Evolutionary conservation across 106 monocot species (phyloP), one percentile per base, ranked within the genome.

Genomic region (Platanthera guangdongensis): DNA sequence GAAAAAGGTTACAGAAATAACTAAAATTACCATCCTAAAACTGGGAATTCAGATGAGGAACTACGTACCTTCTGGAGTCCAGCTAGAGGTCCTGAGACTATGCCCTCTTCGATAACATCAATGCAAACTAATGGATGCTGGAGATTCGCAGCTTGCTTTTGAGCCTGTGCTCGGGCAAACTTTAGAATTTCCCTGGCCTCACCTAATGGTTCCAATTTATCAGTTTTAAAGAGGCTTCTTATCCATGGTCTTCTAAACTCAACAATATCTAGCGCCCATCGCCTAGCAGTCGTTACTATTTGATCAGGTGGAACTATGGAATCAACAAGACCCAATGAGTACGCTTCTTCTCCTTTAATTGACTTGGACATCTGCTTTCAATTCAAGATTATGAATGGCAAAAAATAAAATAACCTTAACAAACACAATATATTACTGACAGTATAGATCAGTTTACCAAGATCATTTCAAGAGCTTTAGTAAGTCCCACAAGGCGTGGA

Each of bases 391-490:
- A 19, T 22, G 52, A 6, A 68, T 68, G 48, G 32, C 65, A 7
- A 52, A 46, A 62, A 65, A 14, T 18, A 22, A 18, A 15, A 25
- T 13, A 78, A 30, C 18, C 32, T 63, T 4, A 48, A 62, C 50
- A 79, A 60, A 73, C 12, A 47, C 10, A 13, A 16, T 11, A 19
- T 28, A 51, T 15, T 14, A 30, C 4, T 9, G 60, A 68, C 18
- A 53, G 16, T 49, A 49, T 47, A 67, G 18, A 49, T 21, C 60
- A 62, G 8, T 51, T 77, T 91, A 95, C 95, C 82, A 95, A 75
- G 72, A 95, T 88, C 89, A 95, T 95, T 82, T 95, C 95, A 82
- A 95, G 92, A 81, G 89, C 82, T 86, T 95, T 95, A 73, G 87
- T 25, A 28, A 95, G 92, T 53, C 95, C 95, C 46, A 92, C 89